A percentile compares a stretch with the other conserved stretches of the same genome.
phyloP scores from a whole-genome alignment of 1,284 basidiomycete species.

The Melanopsichium pennsylvanicum region DNA sequence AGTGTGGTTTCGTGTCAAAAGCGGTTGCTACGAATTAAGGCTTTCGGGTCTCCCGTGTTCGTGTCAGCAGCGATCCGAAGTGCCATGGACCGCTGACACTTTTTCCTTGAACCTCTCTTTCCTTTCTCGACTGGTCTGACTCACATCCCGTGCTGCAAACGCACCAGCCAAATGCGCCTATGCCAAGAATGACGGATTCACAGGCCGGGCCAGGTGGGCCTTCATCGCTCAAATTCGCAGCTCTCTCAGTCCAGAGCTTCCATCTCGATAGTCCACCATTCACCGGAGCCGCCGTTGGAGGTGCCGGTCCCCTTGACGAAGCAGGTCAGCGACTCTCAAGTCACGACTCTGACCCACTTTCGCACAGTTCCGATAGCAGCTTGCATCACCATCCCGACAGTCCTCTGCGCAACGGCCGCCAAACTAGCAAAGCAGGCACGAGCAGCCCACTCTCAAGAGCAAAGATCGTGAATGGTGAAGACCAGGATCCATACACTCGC shows the following conservation, averaged over 20 bases:
- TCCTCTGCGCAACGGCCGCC: constrained; percentile 5
- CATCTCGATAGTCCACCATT: constrained; percentile 64
- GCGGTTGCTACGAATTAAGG: too few relatives aligned
- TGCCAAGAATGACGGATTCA: constrained; percentile 62
- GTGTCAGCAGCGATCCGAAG: neutral
- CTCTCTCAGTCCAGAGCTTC: constrained; percentile 62
- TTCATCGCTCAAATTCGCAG: constrained; percentile 59
- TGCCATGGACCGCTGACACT: constrained; percentile 8
- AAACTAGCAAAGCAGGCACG: constrained; percentile 6
- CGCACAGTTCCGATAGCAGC: constrained; percentile 6
- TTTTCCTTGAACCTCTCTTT: neutral
- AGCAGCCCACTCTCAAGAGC: constrained; percentile 27
- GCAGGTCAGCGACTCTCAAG: constrained; percentile 24
- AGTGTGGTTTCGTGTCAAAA: too few relatives aligned
- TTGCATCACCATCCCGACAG: constrained; percentile 11
- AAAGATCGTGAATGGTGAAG: constrained; percentile 1
- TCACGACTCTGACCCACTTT: constrained; percentile 24
- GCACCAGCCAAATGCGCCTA: constrained; percentile 36
- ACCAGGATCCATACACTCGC: constrained; percentile 36
- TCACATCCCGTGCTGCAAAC: neutral
- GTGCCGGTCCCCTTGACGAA: constrained; percentile 48
- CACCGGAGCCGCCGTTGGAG: constrained; percentile 59
- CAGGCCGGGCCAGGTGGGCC: constrained; percentile 52
- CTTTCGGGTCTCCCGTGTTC: neutral
- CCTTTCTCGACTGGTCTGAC: neutral